Evolutionary conservation across 2,329 filamentous ascomycete genomes (phyloP).

Genomic region (Aureobasidium sp.): DNA sequence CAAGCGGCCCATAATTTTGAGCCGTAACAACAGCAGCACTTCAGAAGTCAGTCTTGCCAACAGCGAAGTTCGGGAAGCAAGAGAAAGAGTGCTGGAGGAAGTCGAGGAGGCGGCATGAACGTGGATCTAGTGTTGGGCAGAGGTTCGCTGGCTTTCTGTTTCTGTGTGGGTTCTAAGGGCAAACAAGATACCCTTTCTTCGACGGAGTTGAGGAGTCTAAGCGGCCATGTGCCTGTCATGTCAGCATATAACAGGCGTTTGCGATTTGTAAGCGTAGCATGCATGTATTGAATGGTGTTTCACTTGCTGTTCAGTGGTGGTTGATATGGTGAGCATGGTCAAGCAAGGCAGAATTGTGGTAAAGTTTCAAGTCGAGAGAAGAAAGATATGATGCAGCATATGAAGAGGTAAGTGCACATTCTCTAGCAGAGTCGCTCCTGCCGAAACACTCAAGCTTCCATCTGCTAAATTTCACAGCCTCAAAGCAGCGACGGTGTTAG

Average conservation of each 20-base stretch:
- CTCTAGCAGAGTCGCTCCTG: neutral
- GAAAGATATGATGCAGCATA: neutral
- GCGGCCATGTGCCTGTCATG: neutral
- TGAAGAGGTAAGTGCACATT: neutral
- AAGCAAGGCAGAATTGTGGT: neutral
- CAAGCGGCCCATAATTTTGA: neutral
- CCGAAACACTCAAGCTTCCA: neutral
- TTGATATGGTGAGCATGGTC: neutral
- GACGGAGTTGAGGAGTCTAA: neutral
- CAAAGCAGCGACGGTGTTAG: neutral
- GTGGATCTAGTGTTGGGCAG: neutral
- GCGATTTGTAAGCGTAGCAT: slow-evolving; percentile 3
- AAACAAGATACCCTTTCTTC: slow-evolving; percentile 11
- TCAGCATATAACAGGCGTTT: slow-evolving; percentile 1
- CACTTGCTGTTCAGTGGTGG: neutral
- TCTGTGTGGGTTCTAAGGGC: neutral
- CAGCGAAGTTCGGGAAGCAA: slow-evolving; percentile 4
- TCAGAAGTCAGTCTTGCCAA: slow-evolving; percentile 4
- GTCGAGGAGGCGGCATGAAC: slow-evolving; percentile 9
- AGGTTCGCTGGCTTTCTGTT: neutral
- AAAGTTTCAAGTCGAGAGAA: neutral
- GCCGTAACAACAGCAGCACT: slow-evolving; percentile 6
- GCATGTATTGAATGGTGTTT: neutral
- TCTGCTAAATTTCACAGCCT: neutral
- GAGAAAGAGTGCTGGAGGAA: slow-evolving; percentile 10